Percentiles rank a stretch among this genome's conserved stretches.
These are phyloP conservation scores for Mycena sp. DNA, from an alignment of 1,284 basidiomycete species.

Conservation along the genomic window DNA sequence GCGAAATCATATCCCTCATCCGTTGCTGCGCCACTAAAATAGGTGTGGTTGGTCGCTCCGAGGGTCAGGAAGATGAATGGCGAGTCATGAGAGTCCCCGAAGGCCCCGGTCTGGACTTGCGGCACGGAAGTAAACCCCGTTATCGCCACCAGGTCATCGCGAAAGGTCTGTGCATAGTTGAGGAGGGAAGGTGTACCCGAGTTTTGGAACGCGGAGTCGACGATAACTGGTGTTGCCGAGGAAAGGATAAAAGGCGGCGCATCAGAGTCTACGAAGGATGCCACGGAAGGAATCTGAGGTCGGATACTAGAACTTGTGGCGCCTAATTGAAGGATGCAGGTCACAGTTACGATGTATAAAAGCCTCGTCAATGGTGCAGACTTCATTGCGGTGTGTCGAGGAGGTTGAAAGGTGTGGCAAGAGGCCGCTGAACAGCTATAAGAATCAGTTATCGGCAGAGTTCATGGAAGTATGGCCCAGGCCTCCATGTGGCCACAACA, in stretches of 20 bases:
- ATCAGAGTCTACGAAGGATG: slow-evolving; percentile 8
- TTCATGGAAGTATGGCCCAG: too few species aligned
- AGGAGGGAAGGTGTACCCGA: slow-evolving; percentile 24
- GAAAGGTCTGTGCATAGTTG: slow-evolving; percentile 33
- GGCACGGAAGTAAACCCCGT: slow-evolving; percentile 29
- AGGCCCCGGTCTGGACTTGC: slow-evolving; percentile 13
- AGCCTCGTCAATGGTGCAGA: too few species aligned
- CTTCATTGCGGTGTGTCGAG: too few species aligned
- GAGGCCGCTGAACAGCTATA: too few species aligned
- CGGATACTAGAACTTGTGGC: neutral
- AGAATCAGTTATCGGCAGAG: too few species aligned
- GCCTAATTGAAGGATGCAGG: neutral
- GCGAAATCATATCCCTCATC: slow-evolving; percentile 46
- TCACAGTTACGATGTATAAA: neutral
- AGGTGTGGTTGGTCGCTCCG: slow-evolving; percentile 33
- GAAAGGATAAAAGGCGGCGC: slow-evolving; percentile 26
- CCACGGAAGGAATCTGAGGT: slow-evolving; percentile 24
- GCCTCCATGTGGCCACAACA: too few species aligned
- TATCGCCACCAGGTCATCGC: slow-evolving; percentile 28
- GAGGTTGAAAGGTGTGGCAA: too few species aligned
- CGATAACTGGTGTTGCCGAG: slow-evolving; percentile 25
- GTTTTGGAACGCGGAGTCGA: slow-evolving; percentile 27
- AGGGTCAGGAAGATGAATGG: slow-evolving; percentile 38
- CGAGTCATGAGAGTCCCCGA: neutral
- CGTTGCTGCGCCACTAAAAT: slow-evolving; percentile 43